Evolutionary conservation across 345 rosid genomes (phyloP), one percentile per base, ranked within the genome.

Genomic region (Linum tenue): DNA sequence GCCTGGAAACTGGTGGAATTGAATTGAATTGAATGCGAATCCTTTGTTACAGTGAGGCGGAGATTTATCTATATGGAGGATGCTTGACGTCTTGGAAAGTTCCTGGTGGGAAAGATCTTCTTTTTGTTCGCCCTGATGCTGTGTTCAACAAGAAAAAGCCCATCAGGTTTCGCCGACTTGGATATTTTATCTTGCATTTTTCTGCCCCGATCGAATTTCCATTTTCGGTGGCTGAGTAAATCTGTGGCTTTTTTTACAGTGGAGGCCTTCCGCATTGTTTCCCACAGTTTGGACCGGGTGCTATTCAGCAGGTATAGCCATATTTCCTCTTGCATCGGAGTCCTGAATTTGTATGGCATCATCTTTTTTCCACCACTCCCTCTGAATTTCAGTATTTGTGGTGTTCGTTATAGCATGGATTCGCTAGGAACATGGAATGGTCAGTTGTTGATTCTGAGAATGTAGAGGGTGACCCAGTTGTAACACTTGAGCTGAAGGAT

Each of bases 261-360:
- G 97, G 98, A 72, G 98, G 98, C 43, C 67, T 90, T 75, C 98
- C 98, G 36, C 97, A 92, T 81, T 92, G 98, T 72, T 92, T 92
- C 78, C 98, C 97, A 0, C 98, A 92, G 84, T 92, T 90, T 79
- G 97, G 98, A 77, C 97, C 96, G 9, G 98, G 97, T 58, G 15
- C 57, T 62, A 80, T 90, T 76, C 97, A 90, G 68, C 98, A 92
- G 97, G 94, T 92, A 75, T 55, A 36, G 38, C 55, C 37, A 7
- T 38, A 2, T 59, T 4, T 67, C 22, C 60, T 48, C 5, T 50
- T 56, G 44, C 3, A 14, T 35, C 41, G 43, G 59, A 37, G 48
- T n/a, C 8, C 39, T 66, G 11, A 42, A 14, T 17, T 67, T 77
- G 37, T 17, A 12, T 10, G 6, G 31, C 31, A 22, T 22, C 31